Percentiles rank a stretch among this genome's conserved stretches.
phyloP scores from a whole-genome alignment of 2,329 filamentous ascomycete genomes.

The Aspergillus amoenus region DNA sequence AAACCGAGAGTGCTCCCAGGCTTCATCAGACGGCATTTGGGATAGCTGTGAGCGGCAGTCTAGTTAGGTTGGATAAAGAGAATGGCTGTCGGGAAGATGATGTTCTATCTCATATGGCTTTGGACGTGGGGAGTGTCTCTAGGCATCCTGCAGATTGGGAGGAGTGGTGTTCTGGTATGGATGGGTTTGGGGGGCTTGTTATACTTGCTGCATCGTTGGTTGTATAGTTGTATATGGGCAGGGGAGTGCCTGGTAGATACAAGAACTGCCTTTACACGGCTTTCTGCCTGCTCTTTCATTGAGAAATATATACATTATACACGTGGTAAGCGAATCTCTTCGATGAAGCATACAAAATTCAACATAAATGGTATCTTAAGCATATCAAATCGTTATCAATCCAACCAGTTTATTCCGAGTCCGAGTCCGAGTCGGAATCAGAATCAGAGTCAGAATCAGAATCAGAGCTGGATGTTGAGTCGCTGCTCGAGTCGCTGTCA shows the following conservation, averaged over 20 bases:
- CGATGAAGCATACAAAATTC: too few species aligned
- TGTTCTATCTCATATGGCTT: neutral
- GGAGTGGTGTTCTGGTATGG: conserved; percentile 49
- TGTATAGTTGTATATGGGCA: neutral
- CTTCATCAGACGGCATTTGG: neutral
- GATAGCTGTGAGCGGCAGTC: neutral
- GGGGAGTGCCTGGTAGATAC: too few species aligned
- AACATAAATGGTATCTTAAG: conserved; percentile 4
- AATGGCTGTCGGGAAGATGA: neutral
- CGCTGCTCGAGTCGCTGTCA: neutral
- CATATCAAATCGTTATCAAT: neutral
- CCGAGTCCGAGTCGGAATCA: too few species aligned
- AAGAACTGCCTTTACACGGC: too few species aligned
- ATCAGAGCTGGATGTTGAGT: neutral
- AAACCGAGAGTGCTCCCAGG: conserved; percentile 26
- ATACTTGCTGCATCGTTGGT: conserved; percentile 46
- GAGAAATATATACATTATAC: neutral
- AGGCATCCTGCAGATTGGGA: conserved; percentile 35
- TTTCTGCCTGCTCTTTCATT: too few species aligned
- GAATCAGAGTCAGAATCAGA: neutral
- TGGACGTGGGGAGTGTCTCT: neutral
- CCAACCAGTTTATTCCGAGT: neutral
- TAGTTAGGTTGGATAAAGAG: neutral
- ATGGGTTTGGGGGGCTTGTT: conserved; percentile 46
- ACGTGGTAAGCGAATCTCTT: neutral